These are phyloP conservation scores for Hypoxylon sp. DNA, from an alignment of 2,329 filamentous ascomycete species.

Conservation along the genomic window DNA sequence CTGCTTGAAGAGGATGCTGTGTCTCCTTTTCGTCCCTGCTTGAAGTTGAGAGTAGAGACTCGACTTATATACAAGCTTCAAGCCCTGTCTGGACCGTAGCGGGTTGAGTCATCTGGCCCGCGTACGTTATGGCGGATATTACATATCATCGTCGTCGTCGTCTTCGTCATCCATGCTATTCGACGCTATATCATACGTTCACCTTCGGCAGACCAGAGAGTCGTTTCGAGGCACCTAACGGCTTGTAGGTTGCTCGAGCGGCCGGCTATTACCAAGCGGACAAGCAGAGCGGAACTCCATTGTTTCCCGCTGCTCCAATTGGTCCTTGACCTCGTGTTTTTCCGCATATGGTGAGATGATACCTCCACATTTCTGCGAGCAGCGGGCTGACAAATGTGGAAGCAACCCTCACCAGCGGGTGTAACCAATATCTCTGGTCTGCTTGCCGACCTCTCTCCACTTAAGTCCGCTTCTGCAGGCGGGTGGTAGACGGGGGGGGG, in stretches of 20 bases:
- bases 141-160: too few relatives aligned
- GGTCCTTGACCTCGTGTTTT: slow-evolving; percentile 1
- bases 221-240: not conserved
- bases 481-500: not conserved
- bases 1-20: not conserved
- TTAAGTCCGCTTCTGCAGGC: not conserved
- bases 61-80: not conserved
- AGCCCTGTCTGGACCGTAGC: too few relatives aligned
- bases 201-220: not conserved
- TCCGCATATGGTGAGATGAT: not conserved
- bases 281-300: not conserved
- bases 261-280: not conserved
- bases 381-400: slow-evolving; percentile 23
- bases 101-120: not conserved
- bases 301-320: slow-evolving; percentile 27
- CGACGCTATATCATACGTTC: not conserved
- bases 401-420: not conserved
- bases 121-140: too few relatives aligned
- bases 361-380: slow-evolving; percentile 34
- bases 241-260: not conserved
- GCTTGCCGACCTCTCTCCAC: too few relatives aligned
- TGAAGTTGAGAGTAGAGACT: not conserved
- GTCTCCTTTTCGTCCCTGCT: not conserved
- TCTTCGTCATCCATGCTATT: not conserved
- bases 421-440: not conserved